Evolutionary conservation across 1,284 basidiomycete species (phyloP).

Genomic region (Porodaedalea pini): DNA sequence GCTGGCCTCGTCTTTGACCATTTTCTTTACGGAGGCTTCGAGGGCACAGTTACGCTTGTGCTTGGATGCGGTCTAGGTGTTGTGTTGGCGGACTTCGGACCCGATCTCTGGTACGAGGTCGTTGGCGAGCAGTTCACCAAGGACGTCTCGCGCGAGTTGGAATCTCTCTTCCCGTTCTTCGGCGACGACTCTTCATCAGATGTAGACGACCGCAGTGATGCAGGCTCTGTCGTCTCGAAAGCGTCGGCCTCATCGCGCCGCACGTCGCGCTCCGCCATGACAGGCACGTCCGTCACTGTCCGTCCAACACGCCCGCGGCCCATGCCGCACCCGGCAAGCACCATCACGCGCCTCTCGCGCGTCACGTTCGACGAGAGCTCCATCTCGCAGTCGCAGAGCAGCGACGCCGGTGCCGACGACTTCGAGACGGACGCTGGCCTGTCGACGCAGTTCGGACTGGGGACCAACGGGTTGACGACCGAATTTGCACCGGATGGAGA

Average conservation of each 20-base stretch:
- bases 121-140: constrained; percentile 40
- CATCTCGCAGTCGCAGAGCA: constrained; percentile 16
- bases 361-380: constrained; percentile 21
- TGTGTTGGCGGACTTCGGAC: constrained; percentile 62
- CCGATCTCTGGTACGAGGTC: constrained; percentile 55
- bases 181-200: constrained; percentile 22
- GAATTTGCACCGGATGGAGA: constrained; percentile 6
- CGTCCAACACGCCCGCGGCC: constrained; percentile 9
- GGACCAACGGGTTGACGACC: neutral
- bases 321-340: neutral
- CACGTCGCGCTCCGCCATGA: constrained; percentile 2
- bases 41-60: constrained; percentile 52
- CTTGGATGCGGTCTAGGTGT: constrained; percentile 68
- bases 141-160: constrained; percentile 51
- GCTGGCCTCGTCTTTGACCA: constrained; percentile 67
- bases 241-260: constrained; percentile 9
- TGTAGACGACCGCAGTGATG: constrained; percentile 10
- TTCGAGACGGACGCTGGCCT: neutral
- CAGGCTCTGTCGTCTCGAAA: constrained; percentile 4
- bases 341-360: constrained; percentile 15
- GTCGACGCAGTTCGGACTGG: neutral
- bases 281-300: constrained; percentile 17
- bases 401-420: constrained; percentile 3
- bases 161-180: constrained; percentile 39
- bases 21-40: constrained; percentile 56